phyloP scores from a whole-genome alignment of 2,329 filamentous ascomycete genomes.

The Verticillium longisporum region DNA sequence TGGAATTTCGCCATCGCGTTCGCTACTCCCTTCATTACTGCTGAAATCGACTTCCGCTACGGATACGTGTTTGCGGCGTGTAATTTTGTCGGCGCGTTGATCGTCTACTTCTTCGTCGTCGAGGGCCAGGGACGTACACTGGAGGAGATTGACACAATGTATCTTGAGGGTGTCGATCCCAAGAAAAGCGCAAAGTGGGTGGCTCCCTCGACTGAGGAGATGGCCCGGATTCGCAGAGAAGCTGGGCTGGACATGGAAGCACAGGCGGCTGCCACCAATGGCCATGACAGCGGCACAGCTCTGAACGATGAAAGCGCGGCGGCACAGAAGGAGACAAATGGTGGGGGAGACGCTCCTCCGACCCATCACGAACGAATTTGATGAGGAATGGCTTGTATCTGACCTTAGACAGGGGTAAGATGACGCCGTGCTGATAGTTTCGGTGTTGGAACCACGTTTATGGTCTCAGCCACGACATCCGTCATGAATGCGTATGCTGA shows the following conservation, averaged over 20 bases:
- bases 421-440: not conserved
- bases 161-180: conserved; percentile 57
- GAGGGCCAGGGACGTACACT: conserved; percentile 67
- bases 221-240: conserved; percentile 31
- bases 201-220: conserved; percentile 34
- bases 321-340: not conserved
- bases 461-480: not conserved
- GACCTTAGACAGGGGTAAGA: not conserved
- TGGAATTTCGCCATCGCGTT: conserved; percentile 74
- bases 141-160: conserved; percentile 78
- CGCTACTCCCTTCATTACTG: conserved; percentile 74
- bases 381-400: not conserved
- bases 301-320: not conserved
- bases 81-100: conserved; percentile 53
- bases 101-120: conserved; percentile 74
- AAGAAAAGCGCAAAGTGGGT: conserved; percentile 54
- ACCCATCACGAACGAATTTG: not conserved
- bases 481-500: too few relatives aligned
- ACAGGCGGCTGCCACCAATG: not conserved
- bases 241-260: conserved; percentile 31
- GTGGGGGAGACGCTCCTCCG: not conserved
- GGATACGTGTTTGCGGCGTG: conserved; percentile 72
- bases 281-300: not conserved
- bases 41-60: conserved; percentile 63
- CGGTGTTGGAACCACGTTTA: not conserved